Evolutionary conservation across 306 rosid species (phyloP).

Genomic region (Ceratonia siliqua): DNA sequence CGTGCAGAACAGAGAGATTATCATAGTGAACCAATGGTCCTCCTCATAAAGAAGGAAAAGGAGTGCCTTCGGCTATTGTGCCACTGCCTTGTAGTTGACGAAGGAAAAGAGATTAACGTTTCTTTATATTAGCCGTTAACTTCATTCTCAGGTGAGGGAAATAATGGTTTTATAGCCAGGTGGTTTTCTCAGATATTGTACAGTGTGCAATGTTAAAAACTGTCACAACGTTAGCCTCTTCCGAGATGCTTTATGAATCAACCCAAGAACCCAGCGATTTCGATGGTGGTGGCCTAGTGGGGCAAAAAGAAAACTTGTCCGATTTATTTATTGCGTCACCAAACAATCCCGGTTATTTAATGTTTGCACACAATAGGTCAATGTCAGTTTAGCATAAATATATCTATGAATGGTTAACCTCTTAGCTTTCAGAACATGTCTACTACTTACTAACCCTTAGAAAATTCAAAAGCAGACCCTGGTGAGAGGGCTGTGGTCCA

Average conservation of each 20-base stretch:
- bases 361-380: slow-evolving; percentile 13
- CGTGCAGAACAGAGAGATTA: background rate
- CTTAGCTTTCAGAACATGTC: slow-evolving; percentile 1
- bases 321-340: slow-evolving; percentile 39
- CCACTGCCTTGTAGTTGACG: background rate
- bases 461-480: background rate
- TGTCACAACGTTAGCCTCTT: too few species aligned
- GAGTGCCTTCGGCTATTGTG: background rate
- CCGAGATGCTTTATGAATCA: background rate
- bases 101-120: background rate
- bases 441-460: background rate
- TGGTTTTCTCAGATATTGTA: slow-evolving; percentile 2
- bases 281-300: slow-evolving; percentile 19
- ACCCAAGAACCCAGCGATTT: background rate
- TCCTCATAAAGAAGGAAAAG: background rate
- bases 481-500: background rate
- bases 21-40: background rate
- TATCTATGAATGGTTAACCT: slow-evolving; percentile 8
- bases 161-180: background rate
- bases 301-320: slow-evolving; percentile 20
- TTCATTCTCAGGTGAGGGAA: background rate
- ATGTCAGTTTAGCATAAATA: background rate
- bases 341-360: slow-evolving; percentile 29
- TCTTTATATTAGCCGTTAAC: background rate
- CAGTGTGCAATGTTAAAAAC: background rate